phyloP scores from a whole-genome alignment of 176 grass and related monocot species.

The Echinochloa phyllopogon region DNA sequence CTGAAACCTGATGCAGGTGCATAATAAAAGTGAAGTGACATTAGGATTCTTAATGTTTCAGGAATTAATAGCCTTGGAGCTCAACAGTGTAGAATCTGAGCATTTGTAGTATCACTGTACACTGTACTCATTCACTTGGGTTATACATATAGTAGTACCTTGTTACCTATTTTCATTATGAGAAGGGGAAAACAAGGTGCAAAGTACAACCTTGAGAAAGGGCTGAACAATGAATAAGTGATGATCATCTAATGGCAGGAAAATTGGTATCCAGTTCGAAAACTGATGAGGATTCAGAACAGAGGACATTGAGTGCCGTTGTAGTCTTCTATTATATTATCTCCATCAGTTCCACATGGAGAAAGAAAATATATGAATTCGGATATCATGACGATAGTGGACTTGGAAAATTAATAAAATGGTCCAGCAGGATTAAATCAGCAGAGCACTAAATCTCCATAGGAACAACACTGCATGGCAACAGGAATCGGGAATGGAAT shows the following conservation, averaged over 20 bases:
- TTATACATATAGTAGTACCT: neutral
- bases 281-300: neutral
- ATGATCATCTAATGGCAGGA: neutral
- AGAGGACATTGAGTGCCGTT: neutral
- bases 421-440: neutral
- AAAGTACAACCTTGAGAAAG: neutral
- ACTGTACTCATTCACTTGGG: neutral
- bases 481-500: neutral
- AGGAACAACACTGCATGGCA: conserved; percentile 3
- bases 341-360: conserved; percentile 13
- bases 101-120: neutral
- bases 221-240: conserved; percentile 1
- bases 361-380: conserved; percentile 16
- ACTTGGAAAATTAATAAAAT: neutral
- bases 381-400: neutral
- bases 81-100: neutral
- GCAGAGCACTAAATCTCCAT: neutral
- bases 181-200: too few relatives aligned
- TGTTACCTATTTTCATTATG: neutral
- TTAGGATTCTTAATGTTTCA: conserved; percentile 4
- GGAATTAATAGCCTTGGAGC: conserved; percentile 8
- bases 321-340: neutral
- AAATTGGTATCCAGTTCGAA: neutral
- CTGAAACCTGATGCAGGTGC: neutral
- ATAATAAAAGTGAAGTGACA: neutral